These are phyloP conservation scores for Neonothopanus nambi DNA, from an alignment of 1,284 basidiomycete species.

Conservation along the genomic window DNA sequence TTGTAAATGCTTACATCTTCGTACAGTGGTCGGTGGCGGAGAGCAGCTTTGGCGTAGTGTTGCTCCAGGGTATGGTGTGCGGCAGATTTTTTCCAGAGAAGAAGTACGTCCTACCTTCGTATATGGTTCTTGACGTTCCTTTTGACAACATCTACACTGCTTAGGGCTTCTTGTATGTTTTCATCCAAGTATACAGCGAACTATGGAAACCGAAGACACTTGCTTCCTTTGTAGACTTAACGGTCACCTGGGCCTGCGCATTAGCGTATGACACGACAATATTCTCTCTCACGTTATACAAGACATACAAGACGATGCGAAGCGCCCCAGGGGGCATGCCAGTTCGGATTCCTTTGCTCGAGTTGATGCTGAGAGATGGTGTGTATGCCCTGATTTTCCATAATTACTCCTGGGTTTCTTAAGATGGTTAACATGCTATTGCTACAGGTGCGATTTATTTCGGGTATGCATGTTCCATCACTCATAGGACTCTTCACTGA, in stretches of 20 bases:
- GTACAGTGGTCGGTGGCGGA: constrained; percentile 6
- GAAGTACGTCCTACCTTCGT: no score
- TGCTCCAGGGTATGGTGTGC: constrained; percentile 1
- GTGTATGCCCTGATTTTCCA: not conserved
- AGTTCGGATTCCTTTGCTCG: constrained; percentile 6
- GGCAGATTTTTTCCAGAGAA: not conserved
- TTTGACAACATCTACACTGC: not conserved
- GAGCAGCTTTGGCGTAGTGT: constrained; percentile 3
- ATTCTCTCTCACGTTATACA: not conserved
- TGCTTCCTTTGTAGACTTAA: not conserved
- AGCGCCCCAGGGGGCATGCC: not conserved
- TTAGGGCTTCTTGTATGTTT: constrained; percentile 2
- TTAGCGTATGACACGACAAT: constrained; percentile 2
- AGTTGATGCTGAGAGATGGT: constrained; percentile 11
- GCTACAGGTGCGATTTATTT: constrained; percentile 1
- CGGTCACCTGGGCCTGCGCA: constrained; percentile 6
- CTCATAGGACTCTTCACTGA: not conserved
- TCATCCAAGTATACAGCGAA: not conserved
- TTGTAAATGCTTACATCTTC: no score
- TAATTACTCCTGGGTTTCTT: not conserved
- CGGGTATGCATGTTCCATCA: not conserved
- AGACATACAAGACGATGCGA: not conserved
- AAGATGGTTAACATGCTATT: not conserved
- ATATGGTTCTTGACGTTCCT: no score
- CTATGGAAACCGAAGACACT: not conserved